Evolutionary conservation across 1,284 basidiomycete species (phyloP), one percentile per base, ranked within the genome.

Genomic region (Apiotrichum mycotoxinovorans): DNA sequence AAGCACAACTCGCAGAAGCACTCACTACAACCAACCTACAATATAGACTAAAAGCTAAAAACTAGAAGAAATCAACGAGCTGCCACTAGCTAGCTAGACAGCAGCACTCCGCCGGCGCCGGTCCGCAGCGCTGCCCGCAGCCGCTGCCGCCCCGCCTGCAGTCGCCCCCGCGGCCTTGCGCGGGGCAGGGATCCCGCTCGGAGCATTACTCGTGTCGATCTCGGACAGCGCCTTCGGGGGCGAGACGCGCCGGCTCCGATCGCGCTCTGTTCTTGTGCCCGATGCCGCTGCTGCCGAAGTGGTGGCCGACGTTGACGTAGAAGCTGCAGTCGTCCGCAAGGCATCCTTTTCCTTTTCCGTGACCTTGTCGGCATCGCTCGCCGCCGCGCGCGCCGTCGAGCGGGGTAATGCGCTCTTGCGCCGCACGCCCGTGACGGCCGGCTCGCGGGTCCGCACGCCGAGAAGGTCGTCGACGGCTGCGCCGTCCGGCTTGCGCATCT

Each of bases 401-500:
- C 60, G 53, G 0, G 60, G 60, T n/a, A 62, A 43, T 8, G 56
- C 54, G 40, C 50, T 53, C 51, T 62, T 62, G 14, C 60, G 53
- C 25, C 60, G 56, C 30, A 61, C 56, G 47, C 56, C 60, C n/a
- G 33, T 47, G 18, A 49, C 48, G 3, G 52, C 38, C 1, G 57
- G 22, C 18, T 51, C 47, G 48, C 45, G 51, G 15, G 34, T 37
- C 3, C 54, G 51, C 12, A 56, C 22, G 4, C 56, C 56, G 17
- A 58, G 47, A 18, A 47, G 40, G 17, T 61, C 60, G 37, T 61
- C 60, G 18, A 52, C 50, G 5, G 44, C 46, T 18, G 56, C 33
- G 30, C 57, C 61, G 49, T 62, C 61, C 1, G 61, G 61, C 44
- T 63, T 63, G 50, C 61, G 61, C 61, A 63, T 63, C 40, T 63